Percentiles rank a stretch among this genome's conserved stretches.
Evolutionary conservation across 805 yeast genomes (phyloP).

Genomic region (Aciculoconidium aculeatum): DNA sequence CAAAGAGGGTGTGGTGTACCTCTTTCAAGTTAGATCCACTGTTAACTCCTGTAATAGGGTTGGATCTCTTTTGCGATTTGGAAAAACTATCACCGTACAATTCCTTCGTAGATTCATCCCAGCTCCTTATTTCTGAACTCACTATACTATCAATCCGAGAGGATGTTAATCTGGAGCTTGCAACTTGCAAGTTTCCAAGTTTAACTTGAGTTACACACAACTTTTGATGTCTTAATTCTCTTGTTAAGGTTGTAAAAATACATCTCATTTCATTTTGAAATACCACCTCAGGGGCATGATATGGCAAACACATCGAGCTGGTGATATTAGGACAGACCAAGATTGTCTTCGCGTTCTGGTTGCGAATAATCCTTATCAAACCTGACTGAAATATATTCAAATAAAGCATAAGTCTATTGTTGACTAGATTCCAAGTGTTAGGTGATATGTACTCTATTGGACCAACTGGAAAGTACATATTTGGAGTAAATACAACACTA

Average conservation of each 20-base stretch:
- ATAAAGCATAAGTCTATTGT: constrained; percentile 43
- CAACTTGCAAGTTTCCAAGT: constrained; percentile 34
- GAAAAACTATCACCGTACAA: constrained; percentile 29
- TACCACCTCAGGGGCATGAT: constrained; percentile 58
- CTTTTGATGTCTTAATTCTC: constrained; percentile 32
- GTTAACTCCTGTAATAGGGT: constrained; percentile 24
- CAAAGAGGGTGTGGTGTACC: constrained; percentile 35
- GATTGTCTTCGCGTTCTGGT: constrained; percentile 44
- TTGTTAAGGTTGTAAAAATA: constrained; percentile 27
- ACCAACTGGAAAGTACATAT: constrained; percentile 60
- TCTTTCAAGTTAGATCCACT: constrained; percentile 30
- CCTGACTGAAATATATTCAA: constrained; percentile 51
- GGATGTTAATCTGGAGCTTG: constrained; percentile 14
- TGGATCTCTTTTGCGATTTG: constrained; percentile 23
- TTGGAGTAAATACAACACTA: constrained; percentile 70
- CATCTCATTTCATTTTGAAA: constrained; percentile 41
- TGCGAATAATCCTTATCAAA: constrained; percentile 47
- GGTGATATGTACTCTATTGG: constrained; percentile 54
- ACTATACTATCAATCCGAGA: constrained; percentile 21
- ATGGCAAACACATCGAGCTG: constrained; percentile 50
- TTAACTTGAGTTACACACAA: constrained; percentile 34
- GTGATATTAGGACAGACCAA: constrained; percentile 52
- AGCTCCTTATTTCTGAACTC: constrained; percentile 33
- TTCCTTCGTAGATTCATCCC: constrained; percentile 30
- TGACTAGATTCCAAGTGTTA: constrained; percentile 47